Evolutionary conservation across 208 protist species (phyloP).

Genomic region (Crithidia sp.): DNA sequence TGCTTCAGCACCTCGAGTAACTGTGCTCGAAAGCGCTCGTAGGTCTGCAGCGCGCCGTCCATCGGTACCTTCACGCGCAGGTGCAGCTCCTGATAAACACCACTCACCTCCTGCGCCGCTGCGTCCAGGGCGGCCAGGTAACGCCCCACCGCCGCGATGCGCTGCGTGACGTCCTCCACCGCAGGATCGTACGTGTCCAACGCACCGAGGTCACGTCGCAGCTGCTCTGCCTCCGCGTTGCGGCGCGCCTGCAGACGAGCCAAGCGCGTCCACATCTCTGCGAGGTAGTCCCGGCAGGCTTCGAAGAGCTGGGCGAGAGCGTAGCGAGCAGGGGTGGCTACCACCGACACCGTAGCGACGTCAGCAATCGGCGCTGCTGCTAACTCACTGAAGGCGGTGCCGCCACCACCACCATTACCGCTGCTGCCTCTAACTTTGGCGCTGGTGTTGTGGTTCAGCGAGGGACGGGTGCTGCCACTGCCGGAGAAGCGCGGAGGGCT

Average conservation of each 20-base stretch:
- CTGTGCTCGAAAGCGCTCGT: conserved; percentile 36
- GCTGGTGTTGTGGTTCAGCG: too few species aligned
- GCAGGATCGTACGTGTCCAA: conserved; percentile 63
- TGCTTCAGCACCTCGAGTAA: conserved; percentile 46
- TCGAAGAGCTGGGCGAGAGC: conserved; percentile 51
- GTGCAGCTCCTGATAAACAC: conserved; percentile 32
- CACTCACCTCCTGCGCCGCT: conserved; percentile 29
- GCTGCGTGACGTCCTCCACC: conserved; percentile 26
- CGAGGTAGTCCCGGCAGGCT: conserved; percentile 32
- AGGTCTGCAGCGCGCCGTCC: conserved; percentile 30
- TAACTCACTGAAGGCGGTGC: background rate
- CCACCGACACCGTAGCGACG: conserved; percentile 19
- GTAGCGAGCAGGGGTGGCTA: conserved; percentile 44
- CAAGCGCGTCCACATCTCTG: conserved; percentile 48
- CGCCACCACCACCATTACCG: too few species aligned
- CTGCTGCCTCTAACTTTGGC: too few species aligned
- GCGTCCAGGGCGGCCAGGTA: conserved; percentile 41
- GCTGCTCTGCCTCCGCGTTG: conserved; percentile 33
- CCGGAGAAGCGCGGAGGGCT: background rate
- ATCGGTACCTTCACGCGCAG: conserved; percentile 37
- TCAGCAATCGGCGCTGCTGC: background rate
- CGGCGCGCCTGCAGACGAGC: conserved; percentile 39
- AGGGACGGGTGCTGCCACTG: too few species aligned
- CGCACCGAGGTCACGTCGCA: conserved; percentile 28
- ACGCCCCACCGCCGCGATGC: conserved; percentile 28